phyloP scores from a whole-genome alignment of 805 yeast genomes.

The Wickerhamiella qilinensis region DNA sequence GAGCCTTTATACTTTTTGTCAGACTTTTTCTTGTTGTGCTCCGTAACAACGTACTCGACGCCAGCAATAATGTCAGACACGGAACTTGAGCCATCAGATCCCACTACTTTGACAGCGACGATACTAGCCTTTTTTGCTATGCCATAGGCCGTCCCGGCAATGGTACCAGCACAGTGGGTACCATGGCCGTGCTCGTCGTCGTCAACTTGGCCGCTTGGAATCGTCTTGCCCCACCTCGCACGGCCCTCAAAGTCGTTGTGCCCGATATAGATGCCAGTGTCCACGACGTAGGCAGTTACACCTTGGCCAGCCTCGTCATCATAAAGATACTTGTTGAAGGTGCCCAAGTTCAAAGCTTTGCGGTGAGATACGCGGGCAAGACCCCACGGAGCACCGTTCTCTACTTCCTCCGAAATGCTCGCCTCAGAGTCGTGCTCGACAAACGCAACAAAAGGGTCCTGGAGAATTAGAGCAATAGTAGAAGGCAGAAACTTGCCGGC shows the following conservation, averaged over 20 bases:
- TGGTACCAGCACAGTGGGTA: slow-evolving; percentile 46
- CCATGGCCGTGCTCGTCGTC: slow-evolving; percentile 43
- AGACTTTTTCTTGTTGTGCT: slow-evolving; percentile 38
- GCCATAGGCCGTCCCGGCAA: slow-evolving; percentile 36
- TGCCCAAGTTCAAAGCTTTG: slow-evolving; percentile 38
- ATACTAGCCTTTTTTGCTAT: slow-evolving; percentile 41
- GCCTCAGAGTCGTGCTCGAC: slow-evolving; percentile 50
- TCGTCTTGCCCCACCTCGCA: slow-evolving; percentile 38
- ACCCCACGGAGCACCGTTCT: slow-evolving; percentile 63
- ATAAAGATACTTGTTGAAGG: slow-evolving; percentile 43
- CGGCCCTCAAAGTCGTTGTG: slow-evolving; percentile 41
- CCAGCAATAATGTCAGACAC: slow-evolving; percentile 47
- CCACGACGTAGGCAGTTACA: slow-evolving; percentile 34
- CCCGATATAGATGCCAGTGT: slow-evolving; percentile 36
- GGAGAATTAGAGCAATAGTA: slow-evolving; percentile 57
- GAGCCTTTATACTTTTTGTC: slow-evolving; percentile 19
- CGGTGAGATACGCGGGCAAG: slow-evolving; percentile 56
- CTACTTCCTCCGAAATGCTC: slow-evolving; percentile 29
- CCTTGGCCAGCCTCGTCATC: slow-evolving; percentile 33
- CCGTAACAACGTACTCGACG: slow-evolving; percentile 52
- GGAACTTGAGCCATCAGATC: slow-evolving; percentile 38
- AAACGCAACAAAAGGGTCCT: slow-evolving; percentile 36
- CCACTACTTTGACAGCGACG: slow-evolving; percentile 45
- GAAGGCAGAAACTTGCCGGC: slow-evolving; percentile 68
- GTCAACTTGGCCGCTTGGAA: slow-evolving; percentile 30